Evolutionary conservation across 2,329 filamentous ascomycete species (phyloP).

Genomic region (Allantophomopsis lycopodina): DNA sequence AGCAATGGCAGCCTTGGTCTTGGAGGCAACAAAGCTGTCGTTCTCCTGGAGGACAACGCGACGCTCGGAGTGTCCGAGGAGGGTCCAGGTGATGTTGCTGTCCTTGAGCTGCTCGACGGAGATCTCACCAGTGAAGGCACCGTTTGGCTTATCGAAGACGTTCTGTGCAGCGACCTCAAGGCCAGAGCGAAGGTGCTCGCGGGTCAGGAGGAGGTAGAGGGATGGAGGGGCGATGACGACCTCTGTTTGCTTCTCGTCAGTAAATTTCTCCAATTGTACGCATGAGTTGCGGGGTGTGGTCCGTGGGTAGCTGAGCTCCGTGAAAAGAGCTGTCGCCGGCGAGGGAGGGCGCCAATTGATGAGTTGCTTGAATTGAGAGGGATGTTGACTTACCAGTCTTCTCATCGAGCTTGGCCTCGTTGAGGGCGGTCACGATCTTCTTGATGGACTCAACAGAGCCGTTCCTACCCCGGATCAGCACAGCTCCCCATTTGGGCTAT

Average conservation of each 20-base stretch:
- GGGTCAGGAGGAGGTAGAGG: conserved; percentile 80
- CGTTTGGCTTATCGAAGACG: conserved; percentile 92
- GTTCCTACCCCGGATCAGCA: conserved; percentile 50
- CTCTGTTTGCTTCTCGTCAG: conserved; percentile 37
- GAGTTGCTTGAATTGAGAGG: not conserved
- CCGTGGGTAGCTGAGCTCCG: not conserved
- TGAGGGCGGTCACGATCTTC: conserved; percentile 80
- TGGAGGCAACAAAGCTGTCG: conserved; percentile 75
- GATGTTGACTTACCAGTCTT: conserved; percentile 46
- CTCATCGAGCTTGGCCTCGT: conserved; percentile 67
- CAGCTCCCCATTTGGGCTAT: not conserved
- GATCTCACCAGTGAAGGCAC: conserved; percentile 95
- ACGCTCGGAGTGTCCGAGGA: conserved; percentile 92
- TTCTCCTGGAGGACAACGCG: conserved; percentile 79
- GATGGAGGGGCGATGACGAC: conserved; percentile 86
- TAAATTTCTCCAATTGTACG: not conserved
- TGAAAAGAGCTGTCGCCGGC: no score
- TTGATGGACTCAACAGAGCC: conserved; percentile 82
- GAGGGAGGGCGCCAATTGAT: no score
- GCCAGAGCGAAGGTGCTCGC: conserved; percentile 60
- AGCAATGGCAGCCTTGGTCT: conserved; percentile 87
- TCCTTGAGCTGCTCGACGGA: conserved; percentile 85
- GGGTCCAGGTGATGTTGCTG: conserved; percentile 74
- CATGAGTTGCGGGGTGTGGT: not conserved
- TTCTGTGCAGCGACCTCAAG: conserved; percentile 91